Base-by-base conservation (phyloP, 2,329 filamentous ascomycete genomes). In the Aspergillus brunneoviolaceus region DNA sequence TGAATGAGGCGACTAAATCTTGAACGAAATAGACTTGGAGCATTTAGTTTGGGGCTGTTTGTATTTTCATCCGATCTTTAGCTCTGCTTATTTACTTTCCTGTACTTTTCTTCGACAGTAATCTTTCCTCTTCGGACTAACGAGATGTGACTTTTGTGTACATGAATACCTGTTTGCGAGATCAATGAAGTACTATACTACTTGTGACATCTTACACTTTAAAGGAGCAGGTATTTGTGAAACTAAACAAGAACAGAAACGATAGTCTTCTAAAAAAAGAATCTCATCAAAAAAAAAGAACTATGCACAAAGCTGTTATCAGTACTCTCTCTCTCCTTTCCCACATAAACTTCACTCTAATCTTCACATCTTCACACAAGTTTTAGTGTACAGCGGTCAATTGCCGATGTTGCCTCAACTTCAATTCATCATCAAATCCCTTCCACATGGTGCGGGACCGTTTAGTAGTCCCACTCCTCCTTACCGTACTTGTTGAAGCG, bases 401-500 rank as follows among this genome's bases (percentile, higher is more conserved):
- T 62, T 62, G 35, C 61, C 58, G 61, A 59, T 47, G n/a, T 55
- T 55, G 25, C 53, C 53, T 55, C 53, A 49, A 55, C 53, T 55
- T 55, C 45, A 51, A 49, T 55, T 59, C 54, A 61, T 59, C 39
- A 60, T 63, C 39, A 47, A 49, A 50, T 58, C 62, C 52, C 62
- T 49, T 59, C 61, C 61, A 59, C 49, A 53, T 48, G 48, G 23
- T 27, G 49, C 59, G 21, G 33, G 33, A 58, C 59, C 57, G 61
- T 68, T 62, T 72, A 77, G 67, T 75, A 76, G 67, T 77, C 74
- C 66, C 72, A 98, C 70, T 92, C 93, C 69, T 98, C 95, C 87
- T 98, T 98, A 79, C 95, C 95, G 87, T 91, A 98, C 85, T 99
- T 99, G 90, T 99, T 99, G 87, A 89, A 98, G 82, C 89, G 90